Evolutionary conservation across 192 early-diverging fungal species (phyloP), one percentile per base, ranked within the genome.

Genomic region (Backusella tarrabulga): DNA sequence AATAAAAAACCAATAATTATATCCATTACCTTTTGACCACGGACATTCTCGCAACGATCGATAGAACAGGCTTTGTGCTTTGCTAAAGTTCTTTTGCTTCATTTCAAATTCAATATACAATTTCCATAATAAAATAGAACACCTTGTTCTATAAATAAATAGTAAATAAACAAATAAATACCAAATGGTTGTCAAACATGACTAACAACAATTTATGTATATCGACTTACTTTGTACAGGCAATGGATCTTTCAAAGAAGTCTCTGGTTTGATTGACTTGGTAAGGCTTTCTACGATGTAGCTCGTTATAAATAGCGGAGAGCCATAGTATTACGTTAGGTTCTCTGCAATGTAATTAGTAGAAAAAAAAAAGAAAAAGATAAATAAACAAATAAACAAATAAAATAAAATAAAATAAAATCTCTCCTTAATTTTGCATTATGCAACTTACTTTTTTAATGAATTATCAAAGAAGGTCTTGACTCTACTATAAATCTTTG

Each of bases 1-100:
- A 44, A 44, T 44, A 15, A 26, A 23, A 26, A 26, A 35, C 12
- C 34, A 3, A 44, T 3, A 41, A 34, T 11, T 15, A n/a, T 26
- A 5, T 63, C 0, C 32, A 32, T 76, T 81, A 91, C 90, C 88
- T 84, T 91, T 91, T 50, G 86, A 82, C 91, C 91, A 92, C 11
- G 91, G 91, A 83, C 91, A 92, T 67, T 88, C 85, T 54, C 86
- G 84, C 11, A 92, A 75, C 12, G 91, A 86, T 6, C 87, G 81
- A 78, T 87, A 91, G 42, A 90, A 85, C 26, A 92, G 63, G 34
- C 77, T 60, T 34, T 89, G 90, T 15, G 87, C 89, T 74, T 75
- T 81, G 9, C 67, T 71, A 12, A 67, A 12, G 50, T 88, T 78
- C 5, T 80, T 83, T 67, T 87, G 54, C n/a, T 76, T 74, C 9